phyloP scores from a whole-genome alignment of 2,329 filamentous ascomycete genomes.

The Aspergillus aculeatinus region DNA sequence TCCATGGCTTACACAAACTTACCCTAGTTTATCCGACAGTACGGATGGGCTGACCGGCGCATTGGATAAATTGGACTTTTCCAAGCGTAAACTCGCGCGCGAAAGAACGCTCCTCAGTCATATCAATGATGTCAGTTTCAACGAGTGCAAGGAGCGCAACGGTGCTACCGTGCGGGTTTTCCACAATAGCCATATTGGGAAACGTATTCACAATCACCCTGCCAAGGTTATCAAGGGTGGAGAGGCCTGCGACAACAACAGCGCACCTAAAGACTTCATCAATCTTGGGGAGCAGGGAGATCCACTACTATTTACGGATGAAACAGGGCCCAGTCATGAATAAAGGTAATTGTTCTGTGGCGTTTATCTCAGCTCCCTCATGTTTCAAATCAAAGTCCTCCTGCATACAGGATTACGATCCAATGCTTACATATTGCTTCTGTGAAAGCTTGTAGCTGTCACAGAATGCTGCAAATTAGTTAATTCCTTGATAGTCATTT shows the following conservation, averaged over 20 bases:
- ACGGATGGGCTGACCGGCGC: slow-evolving; percentile 91
- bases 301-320: slow-evolving; percentile 69
- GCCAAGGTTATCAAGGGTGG: slow-evolving; percentile 49
- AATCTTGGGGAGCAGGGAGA: slow-evolving; percentile 85
- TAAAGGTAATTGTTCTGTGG: slow-evolving; percentile 1
- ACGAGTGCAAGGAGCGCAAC: slow-evolving; percentile 56
- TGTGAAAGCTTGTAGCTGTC: too few relatives aligned
- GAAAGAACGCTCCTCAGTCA: slow-evolving; percentile 83
- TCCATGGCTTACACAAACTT: slow-evolving; percentile 74
- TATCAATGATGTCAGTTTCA: slow-evolving; percentile 71
- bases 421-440: not conserved
- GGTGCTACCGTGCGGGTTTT: slow-evolving; percentile 70
- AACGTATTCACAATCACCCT: slow-evolving; percentile 46
- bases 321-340: slow-evolving; percentile 46
- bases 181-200: slow-evolving; percentile 63
- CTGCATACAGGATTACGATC: not conserved
- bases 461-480: too few relatives aligned
- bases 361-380: not conserved
- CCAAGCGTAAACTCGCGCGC: slow-evolving; percentile 72
- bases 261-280: slow-evolving; percentile 74
- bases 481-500: too few relatives aligned
- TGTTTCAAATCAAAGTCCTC: not conserved
- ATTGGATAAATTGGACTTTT: slow-evolving; percentile 77
- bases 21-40: slow-evolving; percentile 70
- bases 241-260: slow-evolving; percentile 63